These are phyloP conservation scores for Arthrobotrys sinensis DNA, from an alignment of 2,329 filamentous ascomycete species.

Conservation along the genomic window DNA sequence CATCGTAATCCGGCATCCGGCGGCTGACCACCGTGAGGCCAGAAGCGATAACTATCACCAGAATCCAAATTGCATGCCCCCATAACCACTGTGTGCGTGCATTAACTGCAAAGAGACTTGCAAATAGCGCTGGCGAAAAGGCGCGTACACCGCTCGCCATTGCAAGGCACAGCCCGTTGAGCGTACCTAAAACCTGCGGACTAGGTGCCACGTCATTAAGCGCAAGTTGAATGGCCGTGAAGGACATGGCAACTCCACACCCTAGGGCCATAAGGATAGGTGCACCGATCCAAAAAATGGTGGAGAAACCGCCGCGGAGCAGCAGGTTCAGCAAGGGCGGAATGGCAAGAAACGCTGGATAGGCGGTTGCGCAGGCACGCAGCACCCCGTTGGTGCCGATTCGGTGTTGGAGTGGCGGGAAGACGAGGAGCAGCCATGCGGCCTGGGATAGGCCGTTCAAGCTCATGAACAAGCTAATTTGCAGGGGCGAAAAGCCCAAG, in stretches of 20 bases:
- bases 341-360: constrained; percentile 76
- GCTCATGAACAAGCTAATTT: constrained; percentile 79
- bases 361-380: constrained; percentile 73
- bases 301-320: constrained; percentile 69
- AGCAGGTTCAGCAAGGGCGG: constrained; percentile 74
- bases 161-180: constrained; percentile 80
- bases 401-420: constrained; percentile 77
- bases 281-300: constrained; percentile 74
- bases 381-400: constrained; percentile 79
- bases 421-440: constrained; percentile 79
- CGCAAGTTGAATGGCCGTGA: constrained; percentile 80
- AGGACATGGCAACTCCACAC: constrained; percentile 77
- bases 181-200: constrained; percentile 76
- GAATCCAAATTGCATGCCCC: constrained; percentile 63
- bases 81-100: constrained; percentile 74
- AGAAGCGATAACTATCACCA: constrained; percentile 28
- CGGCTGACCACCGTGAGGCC: constrained; percentile 41
- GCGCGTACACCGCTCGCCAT: constrained; percentile 75
- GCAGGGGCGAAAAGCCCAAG: constrained; percentile 74
- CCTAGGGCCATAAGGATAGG: constrained; percentile 72
- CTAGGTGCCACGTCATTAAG: constrained; percentile 81
- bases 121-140: constrained; percentile 77
- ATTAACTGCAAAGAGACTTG: constrained; percentile 78
- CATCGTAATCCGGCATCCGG: constrained; percentile 46
- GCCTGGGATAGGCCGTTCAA: constrained; percentile 78